Conservation (phyloP, 129 eudicot genomes). For the Lonicera japonica region DNA sequence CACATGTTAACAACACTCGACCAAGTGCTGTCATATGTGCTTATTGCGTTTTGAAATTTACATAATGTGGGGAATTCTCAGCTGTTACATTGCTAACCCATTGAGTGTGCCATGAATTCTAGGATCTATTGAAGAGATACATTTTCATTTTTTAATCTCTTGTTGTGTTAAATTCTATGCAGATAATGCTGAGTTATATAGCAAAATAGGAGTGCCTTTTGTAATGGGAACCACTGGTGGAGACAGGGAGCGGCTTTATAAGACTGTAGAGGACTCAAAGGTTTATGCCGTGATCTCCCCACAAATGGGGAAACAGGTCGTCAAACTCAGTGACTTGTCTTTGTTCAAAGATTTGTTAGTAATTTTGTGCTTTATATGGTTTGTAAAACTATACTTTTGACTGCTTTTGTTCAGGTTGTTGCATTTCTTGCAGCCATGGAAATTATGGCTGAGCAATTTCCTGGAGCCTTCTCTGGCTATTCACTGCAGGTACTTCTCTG, state of each 20-base stretch:
- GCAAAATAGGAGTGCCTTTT: conserved; percentile 84
- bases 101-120: no score
- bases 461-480: conserved; percentile 90
- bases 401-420: conserved; percentile 56
- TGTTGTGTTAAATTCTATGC: conserved; percentile 1
- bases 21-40: no score
- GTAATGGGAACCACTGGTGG: conserved; percentile 99
- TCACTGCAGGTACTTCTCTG: conserved; percentile 42
- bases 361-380: neutral
- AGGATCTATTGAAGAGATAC: conserved; percentile 1
- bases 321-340: neutral
- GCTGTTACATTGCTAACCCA: no score
- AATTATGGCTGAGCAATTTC: conserved; percentile 85
- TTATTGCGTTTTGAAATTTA: no score
- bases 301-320: conserved; percentile 97
- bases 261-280: conserved; percentile 66
- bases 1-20: no score
- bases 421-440: conserved; percentile 97
- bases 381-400: neutral
- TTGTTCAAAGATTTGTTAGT: neutral
- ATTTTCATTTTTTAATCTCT: neutral
- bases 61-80: no score
- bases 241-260: conserved; percentile 70
- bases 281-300: conserved; percentile 92
- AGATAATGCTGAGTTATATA: conserved; percentile 83